These are phyloP conservation scores for Catharanthus roseus DNA, from an alignment of 257 asterid species.

Conservation along the genomic window DNA sequence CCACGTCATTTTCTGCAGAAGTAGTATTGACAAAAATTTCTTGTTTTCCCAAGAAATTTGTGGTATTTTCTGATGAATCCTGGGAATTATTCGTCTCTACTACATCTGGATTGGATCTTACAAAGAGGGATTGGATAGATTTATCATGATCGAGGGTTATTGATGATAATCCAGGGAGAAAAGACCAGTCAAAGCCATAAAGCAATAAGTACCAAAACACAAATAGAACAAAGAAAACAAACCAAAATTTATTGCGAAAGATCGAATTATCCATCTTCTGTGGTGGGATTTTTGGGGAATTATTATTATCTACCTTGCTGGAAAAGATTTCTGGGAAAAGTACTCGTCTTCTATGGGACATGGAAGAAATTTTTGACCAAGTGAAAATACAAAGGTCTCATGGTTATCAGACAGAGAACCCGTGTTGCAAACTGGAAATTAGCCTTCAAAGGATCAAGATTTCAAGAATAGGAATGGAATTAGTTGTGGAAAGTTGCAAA, in stretches of 20 bases:
- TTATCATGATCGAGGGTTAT: conserved; percentile 17
- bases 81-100: no score
- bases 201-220: conserved; percentile 64
- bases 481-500: neutral
- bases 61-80: neutral
- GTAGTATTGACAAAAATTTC: neutral
- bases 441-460: neutral
- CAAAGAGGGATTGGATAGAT: conserved; percentile 16
- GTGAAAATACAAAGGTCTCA: neutral
- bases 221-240: conserved; percentile 39
- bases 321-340: conserved; percentile 2
- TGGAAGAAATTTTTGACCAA: conserved; percentile 11
- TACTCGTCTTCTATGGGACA: conserved; percentile 21
- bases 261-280: conserved; percentile 38
- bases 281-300: conserved; percentile 7
- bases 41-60: conserved; percentile 6
- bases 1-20: conserved; percentile 14
- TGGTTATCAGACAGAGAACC: neutral
- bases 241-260: conserved; percentile 52
- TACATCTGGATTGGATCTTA: conserved; percentile 5
- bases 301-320: neutral
- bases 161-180: conserved; percentile 34
- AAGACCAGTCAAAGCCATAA: conserved; percentile 56
- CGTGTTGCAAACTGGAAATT: neutral
- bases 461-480: neutral